Percentiles rank a stretch among this genome's conserved stretches.
These are phyloP conservation scores for Tetrahymena elliotti DNA, from an alignment of 73 alveolate species.

Conservation along the genomic window DNA sequence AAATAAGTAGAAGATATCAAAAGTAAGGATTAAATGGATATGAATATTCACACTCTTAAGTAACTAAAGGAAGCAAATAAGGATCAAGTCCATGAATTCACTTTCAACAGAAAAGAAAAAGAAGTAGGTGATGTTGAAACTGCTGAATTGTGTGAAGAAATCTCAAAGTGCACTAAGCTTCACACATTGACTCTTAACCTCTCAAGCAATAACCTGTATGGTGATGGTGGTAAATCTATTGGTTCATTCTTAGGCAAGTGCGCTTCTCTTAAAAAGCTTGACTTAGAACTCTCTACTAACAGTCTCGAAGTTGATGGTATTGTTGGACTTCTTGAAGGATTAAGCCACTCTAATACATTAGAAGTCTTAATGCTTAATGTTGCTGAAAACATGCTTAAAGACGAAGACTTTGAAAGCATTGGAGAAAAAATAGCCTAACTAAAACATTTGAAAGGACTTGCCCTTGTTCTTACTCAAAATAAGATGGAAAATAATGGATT, in stretches of 20 bases:
- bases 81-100: neutral
- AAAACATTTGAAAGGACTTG: neutral
- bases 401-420: neutral
- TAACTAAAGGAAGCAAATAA: neutral
- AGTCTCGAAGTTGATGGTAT: neutral
- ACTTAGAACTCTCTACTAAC: neutral
- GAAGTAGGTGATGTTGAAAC: neutral
- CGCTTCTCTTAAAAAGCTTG: neutral
- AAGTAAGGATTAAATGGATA: neutral
- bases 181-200: neutral
- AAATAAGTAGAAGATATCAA: neutral
- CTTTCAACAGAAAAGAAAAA: neutral
- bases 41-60: neutral
- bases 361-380: neutral
- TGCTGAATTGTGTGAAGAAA: neutral
- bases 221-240: neutral
- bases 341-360: neutral
- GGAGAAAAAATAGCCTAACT: neutral
- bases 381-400: neutral
- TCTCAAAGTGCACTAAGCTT: neutral
- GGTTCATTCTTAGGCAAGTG: neutral
- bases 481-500: neutral
- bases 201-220: neutral
- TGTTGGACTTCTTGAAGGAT: neutral
- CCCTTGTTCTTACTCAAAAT: neutral